Evolutionary conservation across 1,284 basidiomycete species (phyloP), one percentile per base, ranked within the genome.

Genomic region (Puccinia novopanici): DNA sequence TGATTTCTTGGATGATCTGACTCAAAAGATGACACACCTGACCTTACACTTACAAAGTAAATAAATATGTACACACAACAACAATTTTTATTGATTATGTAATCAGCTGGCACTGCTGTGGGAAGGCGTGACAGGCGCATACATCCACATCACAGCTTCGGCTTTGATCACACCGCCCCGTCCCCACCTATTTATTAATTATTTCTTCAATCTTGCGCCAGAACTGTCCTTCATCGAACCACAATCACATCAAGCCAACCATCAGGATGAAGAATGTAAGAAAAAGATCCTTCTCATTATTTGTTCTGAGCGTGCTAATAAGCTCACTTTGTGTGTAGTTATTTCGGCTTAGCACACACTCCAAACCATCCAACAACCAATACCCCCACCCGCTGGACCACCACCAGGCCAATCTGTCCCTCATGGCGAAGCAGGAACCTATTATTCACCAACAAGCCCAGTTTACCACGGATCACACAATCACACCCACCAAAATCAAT

Each of bases 301-400:
- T n/a, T n/a, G n/a, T n/a, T n/a, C n/a, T n/a, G n/a, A n/a, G n/a
- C n/a, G n/a, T n/a, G n/a, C n/a, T n/a, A n/a, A n/a, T n/a, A n/a
- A n/a, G n/a, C n/a, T n/a, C n/a, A n/a, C n/a, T n/a, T n/a, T n/a
- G n/a, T n/a, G n/a, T n/a, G n/a, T 40, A 68, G 67, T n/a, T 68
- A 17, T 68, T 68, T 34, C 67, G 67, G 6, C 48, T 45, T 12
- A 68, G 67, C 42, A 42, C 22, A 8, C 67, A 68, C 10, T 61
- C 59, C 8, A 48, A 50, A 50, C 42, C 37, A 37, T 55, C 54
- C 54, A 55, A 55, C n/a, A 50, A 50, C 67, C 19, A 24, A 68
- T 68, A 68, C 34, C 67, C 27, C 67, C 67, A n/a, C 67, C 67
- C 12, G 67, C 67, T 50, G 67, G 67, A 48, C 67, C 67, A 68